Evolutionary conservation across 768 basidiomycete species (phyloP).

Genomic region (Lactarius sp.): DNA sequence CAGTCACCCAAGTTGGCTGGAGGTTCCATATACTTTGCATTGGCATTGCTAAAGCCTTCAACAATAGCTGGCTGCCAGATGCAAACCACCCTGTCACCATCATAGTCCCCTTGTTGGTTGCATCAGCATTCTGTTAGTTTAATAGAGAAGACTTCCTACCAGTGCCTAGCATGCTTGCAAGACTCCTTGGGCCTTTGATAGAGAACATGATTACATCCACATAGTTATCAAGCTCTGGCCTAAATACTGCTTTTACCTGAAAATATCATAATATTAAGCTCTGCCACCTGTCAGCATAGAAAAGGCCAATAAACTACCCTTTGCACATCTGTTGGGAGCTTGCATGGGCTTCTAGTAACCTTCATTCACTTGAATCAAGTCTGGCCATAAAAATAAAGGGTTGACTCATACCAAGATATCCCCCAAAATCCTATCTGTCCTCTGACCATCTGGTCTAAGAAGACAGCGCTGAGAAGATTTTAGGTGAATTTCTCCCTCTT

Average conservation of each 20-base stretch:
- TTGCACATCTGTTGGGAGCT: slow-evolving; percentile 60
- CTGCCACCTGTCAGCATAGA: not conserved
- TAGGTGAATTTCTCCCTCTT: slow-evolving; percentile 53
- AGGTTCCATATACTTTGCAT: slow-evolving; percentile 44
- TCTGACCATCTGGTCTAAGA: slow-evolving; percentile 37
- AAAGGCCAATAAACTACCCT: slow-evolving; percentile 44
- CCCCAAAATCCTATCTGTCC: slow-evolving; percentile 48
- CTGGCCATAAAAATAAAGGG: not conserved
- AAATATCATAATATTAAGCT: not conserved
- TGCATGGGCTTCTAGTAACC: slow-evolving; percentile 67
- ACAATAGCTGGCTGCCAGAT: slow-evolving; percentile 60
- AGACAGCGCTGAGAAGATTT: slow-evolving; percentile 46
- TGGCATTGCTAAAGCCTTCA: slow-evolving; percentile 47
- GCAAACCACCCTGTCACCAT: slow-evolving; percentile 57
- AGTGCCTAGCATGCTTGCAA: slow-evolving; percentile 60
- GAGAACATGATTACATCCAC: slow-evolving; percentile 51
- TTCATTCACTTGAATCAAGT: slow-evolving; percentile 24
- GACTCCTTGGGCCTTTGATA: slow-evolving; percentile 38
- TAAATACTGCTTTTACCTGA: slow-evolving; percentile 55
- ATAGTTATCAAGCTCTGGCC: slow-evolving; percentile 43
- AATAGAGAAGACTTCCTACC: slow-evolving; percentile 35
- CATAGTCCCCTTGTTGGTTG: slow-evolving; percentile 53
- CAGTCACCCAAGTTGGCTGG: slow-evolving; percentile 40
- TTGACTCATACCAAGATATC: slow-evolving; percentile 46
- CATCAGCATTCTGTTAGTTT: not conserved